Percentiles rank a stretch among this genome's conserved stretches.
These are phyloP conservation scores for Gossypium lobatum DNA, from an alignment of 441 rosid species.

Conservation along the genomic window DNA sequence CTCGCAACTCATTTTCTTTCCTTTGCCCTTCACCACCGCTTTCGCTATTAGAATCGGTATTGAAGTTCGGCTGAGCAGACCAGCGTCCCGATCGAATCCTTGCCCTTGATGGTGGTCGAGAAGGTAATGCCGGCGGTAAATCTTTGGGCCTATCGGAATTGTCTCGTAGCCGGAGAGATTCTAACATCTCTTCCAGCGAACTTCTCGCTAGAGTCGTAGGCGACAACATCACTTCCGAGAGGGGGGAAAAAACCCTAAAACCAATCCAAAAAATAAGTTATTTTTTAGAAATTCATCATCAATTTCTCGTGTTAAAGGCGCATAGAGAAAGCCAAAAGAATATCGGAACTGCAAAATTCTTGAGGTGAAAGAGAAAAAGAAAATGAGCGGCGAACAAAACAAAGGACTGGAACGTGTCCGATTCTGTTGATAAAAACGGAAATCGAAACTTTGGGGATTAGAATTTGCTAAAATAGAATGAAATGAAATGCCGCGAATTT, in stretches of 20 bases:
- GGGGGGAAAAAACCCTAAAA: neutral
- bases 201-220: slow-evolving; percentile 49
- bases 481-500: neutral
- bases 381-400: neutral
- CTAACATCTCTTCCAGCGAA: slow-evolving; percentile 93
- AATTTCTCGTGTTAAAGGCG: neutral
- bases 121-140: slow-evolving; percentile 84
- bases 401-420: neutral
- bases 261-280: neutral
- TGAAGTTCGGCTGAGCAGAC: slow-evolving; percentile 55
- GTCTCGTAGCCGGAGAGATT: slow-evolving; percentile 65
- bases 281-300: neutral
- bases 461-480: slow-evolving; percentile 16
- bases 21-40: slow-evolving; percentile 18
- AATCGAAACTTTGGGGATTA: neutral
- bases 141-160: slow-evolving; percentile 67
- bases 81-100: slow-evolving; percentile 71
- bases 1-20: slow-evolving; percentile 48
- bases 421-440: slow-evolving; percentile 4
- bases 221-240: slow-evolving; percentile 40
- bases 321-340: neutral
- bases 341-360: neutral
- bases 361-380: neutral
- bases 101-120: slow-evolving; percentile 79
- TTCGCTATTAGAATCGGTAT: slow-evolving; percentile 14